Conservation (phyloP, 106 monocot genomes). For the Phalaenopsis equestris region DNA sequence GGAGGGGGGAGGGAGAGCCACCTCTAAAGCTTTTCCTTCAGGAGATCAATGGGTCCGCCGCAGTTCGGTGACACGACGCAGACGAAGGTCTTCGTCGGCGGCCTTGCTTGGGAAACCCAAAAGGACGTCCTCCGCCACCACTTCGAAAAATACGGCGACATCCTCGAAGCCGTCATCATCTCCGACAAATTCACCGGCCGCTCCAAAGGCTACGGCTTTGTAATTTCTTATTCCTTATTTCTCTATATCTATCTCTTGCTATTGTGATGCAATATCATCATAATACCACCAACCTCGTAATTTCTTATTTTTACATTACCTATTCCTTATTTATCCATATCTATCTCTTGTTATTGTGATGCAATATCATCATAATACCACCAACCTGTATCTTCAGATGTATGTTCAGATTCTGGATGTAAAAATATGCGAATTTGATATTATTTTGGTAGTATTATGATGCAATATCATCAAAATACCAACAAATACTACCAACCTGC, state of each 20-base stretch:
- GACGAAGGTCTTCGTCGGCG: conserved; percentile 72
- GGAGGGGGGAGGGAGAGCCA: background rate
- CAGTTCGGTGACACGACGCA: conserved; percentile 32
- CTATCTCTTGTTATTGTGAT: background rate
- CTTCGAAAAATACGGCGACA: conserved; percentile 59
- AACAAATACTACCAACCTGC: no score
- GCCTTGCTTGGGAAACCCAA: conserved; percentile 74
- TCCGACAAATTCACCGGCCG: conserved; percentile 72
- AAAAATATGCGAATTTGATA: no score
- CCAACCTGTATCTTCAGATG: no score
- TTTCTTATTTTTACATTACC: no score
- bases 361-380: no score
- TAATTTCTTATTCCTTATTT: background rate
- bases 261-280: no score
- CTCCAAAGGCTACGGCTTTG: conserved; percentile 81
- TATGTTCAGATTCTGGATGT: no score
- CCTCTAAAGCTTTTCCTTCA: no score
- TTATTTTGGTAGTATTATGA: no score
- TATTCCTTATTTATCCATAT: background rate
- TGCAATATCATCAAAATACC: no score
- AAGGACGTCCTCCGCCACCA: conserved; percentile 54
- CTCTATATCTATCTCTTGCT: background rate
- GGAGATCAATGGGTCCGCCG: conserved; percentile 5
- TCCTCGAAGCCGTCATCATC: conserved; percentile 78
- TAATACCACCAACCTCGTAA: conserved; percentile 10